Evolutionary conservation across 1,284 basidiomycete genomes (phyloP).

Genomic region (Leucocoprinus gongylophorus): DNA sequence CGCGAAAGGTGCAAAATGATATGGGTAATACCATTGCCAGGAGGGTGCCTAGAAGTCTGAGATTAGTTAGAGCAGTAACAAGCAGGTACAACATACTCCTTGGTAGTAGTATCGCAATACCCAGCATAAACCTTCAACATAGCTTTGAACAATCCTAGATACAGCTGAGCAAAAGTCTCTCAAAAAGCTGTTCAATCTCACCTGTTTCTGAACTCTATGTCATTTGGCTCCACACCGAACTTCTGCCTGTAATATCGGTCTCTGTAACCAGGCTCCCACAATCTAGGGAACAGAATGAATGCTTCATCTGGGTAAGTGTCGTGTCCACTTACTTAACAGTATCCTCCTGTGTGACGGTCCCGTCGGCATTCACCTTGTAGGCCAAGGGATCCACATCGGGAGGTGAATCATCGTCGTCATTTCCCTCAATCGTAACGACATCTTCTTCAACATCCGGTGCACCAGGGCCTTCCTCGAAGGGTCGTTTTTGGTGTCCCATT

Average conservation of each 20-base stretch:
- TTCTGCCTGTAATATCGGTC: constrained; percentile 95
- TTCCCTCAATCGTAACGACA: constrained; percentile 32
- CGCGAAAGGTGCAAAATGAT: constrained; percentile 97
- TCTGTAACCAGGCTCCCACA: constrained; percentile 94
- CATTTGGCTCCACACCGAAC: constrained; percentile 74
- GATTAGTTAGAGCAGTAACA: constrained; percentile 11
- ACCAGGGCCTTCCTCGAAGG: constrained; percentile 52
- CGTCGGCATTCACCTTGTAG: constrained; percentile 79
- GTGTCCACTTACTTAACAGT: constrained; percentile 70
- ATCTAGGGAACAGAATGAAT: constrained; percentile 34
- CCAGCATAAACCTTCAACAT: constrained; percentile 95
- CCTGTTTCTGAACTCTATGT: constrained; percentile 71
- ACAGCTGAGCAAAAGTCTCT: constrained; percentile 10
- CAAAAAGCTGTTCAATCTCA: constrained; percentile 34
- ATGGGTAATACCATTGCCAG: constrained; percentile 99
- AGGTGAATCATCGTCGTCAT: constrained; percentile 47
- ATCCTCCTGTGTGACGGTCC: constrained; percentile 89
- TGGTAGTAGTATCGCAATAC: constrained; percentile 98
- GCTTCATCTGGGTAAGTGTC: not conserved
- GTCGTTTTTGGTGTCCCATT: constrained; percentile 57
- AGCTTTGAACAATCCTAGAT: constrained; percentile 69
- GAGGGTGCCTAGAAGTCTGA: constrained; percentile 67
- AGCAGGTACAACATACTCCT: constrained; percentile 55
- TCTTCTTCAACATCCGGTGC: constrained; percentile 40
- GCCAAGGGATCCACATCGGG: constrained; percentile 37